Conservation (phyloP, 2,329 filamentous ascomycete species). For the Monosporascus sp. region DNA sequence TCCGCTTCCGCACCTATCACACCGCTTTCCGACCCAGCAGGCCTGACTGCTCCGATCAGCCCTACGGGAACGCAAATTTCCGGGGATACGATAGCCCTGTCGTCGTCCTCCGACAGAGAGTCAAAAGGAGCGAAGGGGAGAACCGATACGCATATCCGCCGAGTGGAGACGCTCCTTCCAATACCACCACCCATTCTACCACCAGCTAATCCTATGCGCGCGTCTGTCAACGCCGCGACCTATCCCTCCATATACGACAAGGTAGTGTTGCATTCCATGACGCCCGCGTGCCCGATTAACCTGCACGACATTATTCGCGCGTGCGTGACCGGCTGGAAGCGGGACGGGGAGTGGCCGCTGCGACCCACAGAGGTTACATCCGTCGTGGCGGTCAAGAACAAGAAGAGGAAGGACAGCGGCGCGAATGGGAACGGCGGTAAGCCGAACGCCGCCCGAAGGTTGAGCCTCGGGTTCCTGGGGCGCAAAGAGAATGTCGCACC, state of each 20-base stretch:
- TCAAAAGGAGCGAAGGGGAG: conserved; percentile 33
- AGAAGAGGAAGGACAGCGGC: conserved; percentile 22
- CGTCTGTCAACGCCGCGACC: conserved; percentile 65
- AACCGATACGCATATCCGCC: conserved; percentile 34
- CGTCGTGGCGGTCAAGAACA: conserved; percentile 34
- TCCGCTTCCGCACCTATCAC: conserved; percentile 37
- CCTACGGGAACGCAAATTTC: conserved; percentile 24
- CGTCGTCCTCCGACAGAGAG: conserved; percentile 37
- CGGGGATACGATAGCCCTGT: conserved; percentile 32
- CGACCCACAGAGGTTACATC: conserved; percentile 41
- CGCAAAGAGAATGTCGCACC: conserved; percentile 26
- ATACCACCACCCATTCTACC: conserved; percentile 70
- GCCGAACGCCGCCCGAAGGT: conserved; percentile 31
- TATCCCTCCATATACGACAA: conserved; percentile 88
- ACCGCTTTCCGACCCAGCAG: conserved; percentile 19
- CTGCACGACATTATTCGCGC: conserved; percentile 73
- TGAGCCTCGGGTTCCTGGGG: conserved; percentile 44
- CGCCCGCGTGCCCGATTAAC: conserved; percentile 84
- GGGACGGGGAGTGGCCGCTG: conserved; percentile 89
- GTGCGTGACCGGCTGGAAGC: conserved; percentile 86
- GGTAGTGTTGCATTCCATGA: conserved; percentile 72
- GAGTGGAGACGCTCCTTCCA: conserved; percentile 62
- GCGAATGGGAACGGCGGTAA: conserved; percentile 14
- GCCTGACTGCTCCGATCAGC: conserved; percentile 17
- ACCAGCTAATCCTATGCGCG: conserved; percentile 67